These are phyloP conservation scores for Leishmania lainsoni DNA, from an alignment of 208 protist species.

Conservation along the genomic window DNA sequence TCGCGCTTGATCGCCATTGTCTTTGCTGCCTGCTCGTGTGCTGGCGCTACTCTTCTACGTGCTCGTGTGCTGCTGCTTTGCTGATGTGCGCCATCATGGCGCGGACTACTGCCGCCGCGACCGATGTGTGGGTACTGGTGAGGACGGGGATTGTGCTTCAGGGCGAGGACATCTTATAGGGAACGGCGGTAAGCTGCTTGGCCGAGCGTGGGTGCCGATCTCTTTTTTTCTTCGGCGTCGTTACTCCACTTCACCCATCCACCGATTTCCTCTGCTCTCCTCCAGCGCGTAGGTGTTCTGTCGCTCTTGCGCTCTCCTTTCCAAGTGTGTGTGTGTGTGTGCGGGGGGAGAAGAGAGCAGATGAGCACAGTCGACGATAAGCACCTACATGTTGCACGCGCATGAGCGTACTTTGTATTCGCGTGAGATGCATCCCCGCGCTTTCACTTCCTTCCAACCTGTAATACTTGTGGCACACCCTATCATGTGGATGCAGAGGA, in stretches of 20 bases:
- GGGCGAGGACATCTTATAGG: too few relatives aligned
- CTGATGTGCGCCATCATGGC: too few relatives aligned
- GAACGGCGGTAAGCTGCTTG: too few relatives aligned
- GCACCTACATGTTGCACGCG: background rate
- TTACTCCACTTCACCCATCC: background rate
- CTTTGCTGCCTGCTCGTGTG: too few relatives aligned
- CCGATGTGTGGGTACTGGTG: too few relatives aligned
- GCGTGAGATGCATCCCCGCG: background rate
- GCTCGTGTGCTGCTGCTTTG: too few relatives aligned
- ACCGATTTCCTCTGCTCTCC: too few relatives aligned
- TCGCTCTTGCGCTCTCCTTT: background rate
- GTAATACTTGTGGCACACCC: background rate
- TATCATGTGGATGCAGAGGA: background rate
- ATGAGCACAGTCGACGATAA: background rate
- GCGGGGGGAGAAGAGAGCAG: background rate
- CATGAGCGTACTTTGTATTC: background rate
- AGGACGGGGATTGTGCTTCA: too few relatives aligned
- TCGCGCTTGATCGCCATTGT: too few relatives aligned
- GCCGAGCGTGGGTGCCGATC: too few relatives aligned
- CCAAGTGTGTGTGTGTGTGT: background rate
- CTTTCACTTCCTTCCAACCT: background rate
- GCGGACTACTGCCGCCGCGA: too few relatives aligned
- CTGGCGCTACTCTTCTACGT: too few relatives aligned
- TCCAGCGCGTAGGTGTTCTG: background rate
- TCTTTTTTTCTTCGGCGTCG: background rate